Evolutionary conservation across 139 green algal genomes (phyloP).

Genomic region (Coelastrella sp.): DNA sequence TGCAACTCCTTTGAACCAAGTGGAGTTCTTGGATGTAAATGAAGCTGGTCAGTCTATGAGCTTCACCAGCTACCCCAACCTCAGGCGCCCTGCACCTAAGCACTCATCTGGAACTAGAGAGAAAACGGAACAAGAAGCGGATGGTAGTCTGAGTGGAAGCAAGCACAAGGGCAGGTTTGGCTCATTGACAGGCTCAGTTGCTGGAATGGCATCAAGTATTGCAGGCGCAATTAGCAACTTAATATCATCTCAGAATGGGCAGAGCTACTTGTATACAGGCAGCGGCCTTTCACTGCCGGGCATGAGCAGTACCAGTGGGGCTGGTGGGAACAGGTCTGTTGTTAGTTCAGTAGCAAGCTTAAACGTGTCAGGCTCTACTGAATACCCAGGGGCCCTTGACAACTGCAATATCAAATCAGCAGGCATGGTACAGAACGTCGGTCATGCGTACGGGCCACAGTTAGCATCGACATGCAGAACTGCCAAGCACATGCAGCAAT

Average conservation of each 20-base stretch:
- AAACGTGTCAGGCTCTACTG: neutral
- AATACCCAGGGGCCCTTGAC: neutral
- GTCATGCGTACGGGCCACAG: neutral
- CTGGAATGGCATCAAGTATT: constrained; percentile 4
- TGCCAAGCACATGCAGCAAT: neutral
- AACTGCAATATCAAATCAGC: too few relatives aligned
- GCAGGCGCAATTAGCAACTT: neutral
- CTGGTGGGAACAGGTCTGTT: neutral
- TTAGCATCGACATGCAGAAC: neutral
- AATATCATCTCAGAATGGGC: neutral
- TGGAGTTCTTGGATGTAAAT: neutral
- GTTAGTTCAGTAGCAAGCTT: neutral
- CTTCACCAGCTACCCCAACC: neutral
- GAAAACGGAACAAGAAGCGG: neutral
- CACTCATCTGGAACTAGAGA: neutral
- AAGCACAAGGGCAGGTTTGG: neutral
- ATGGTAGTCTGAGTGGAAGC: neutral
- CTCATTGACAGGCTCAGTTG: neutral
- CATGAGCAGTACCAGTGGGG: neutral
- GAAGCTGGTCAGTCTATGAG: neutral
- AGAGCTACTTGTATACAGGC: neutral
- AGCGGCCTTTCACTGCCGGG: neutral
- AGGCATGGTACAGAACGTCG: neutral
- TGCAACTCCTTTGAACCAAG: neutral
- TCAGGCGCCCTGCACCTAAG: neutral